A percentile compares a stretch with the other conserved stretches of the same genome.
phyloP scores from a whole-genome alignment of 129 eudicot species.

The Artemisia argyi region DNA sequence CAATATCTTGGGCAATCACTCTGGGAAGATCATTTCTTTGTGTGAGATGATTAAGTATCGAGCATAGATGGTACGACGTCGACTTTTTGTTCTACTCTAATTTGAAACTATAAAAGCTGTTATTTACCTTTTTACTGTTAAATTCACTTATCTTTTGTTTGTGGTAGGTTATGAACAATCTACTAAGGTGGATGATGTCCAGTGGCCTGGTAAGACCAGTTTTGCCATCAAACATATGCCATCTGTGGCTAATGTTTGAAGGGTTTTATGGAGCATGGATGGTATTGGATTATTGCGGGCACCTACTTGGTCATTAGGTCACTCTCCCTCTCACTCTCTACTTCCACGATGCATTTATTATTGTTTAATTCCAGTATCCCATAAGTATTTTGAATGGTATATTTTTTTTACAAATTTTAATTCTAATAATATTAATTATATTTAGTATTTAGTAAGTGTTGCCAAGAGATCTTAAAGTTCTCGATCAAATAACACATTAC shows the following conservation, averaged over 20 bases:
- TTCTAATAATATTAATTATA: no score
- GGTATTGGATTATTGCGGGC: slow-evolving; percentile 92
- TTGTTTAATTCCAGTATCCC: background rate
- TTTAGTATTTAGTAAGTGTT: no score
- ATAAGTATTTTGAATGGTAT: background rate
- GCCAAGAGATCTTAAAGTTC: no score
- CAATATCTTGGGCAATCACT: slow-evolving; percentile 78
- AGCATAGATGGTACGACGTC: slow-evolving; percentile 44
- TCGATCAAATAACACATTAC: no score
- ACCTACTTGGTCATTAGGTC: slow-evolving; percentile 68
- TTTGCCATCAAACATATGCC: slow-evolving; percentile 56
- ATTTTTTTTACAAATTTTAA: no score
- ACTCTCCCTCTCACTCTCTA: slow-evolving; percentile 29
- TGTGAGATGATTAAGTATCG: slow-evolving; percentile 52
- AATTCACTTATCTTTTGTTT: background rate
- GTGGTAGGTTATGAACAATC: slow-evolving; percentile 52
- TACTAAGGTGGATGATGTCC: slow-evolving; percentile 53
- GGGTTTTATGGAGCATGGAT: slow-evolving; percentile 71
- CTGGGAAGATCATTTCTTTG: slow-evolving; percentile 81
- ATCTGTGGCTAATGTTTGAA: slow-evolving; percentile 56
- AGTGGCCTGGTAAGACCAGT: slow-evolving; percentile 59
- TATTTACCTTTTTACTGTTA: background rate
- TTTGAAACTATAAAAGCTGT: background rate
- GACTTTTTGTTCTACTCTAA: background rate
- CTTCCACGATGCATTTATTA: background rate